Percentiles rank a stretch among this genome's conserved stretches.
Conservation (phyloP, 495 filamentous ascomycete genomes). For the Cercophora scortea region DNA sequence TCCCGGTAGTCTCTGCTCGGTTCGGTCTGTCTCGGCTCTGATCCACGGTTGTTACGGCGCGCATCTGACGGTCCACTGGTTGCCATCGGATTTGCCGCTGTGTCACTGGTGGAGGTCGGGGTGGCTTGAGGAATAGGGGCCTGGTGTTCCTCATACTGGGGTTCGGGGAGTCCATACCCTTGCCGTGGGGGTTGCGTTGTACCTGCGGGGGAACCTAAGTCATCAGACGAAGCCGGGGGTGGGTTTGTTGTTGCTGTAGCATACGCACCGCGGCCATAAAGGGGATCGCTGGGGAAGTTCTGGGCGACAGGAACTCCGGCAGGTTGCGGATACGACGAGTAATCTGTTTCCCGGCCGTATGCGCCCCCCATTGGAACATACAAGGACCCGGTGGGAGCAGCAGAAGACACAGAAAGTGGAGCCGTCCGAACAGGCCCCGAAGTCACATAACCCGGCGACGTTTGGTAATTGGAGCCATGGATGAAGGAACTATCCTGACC, state of each 20-base stretch:
- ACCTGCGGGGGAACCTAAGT: constrained; percentile 45
- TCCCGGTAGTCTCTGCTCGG: constrained; percentile 16
- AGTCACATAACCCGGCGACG: constrained; percentile 12
- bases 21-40: constrained; percentile 30
- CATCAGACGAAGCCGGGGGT: constrained; percentile 36
- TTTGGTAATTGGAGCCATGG: constrained; percentile 17
- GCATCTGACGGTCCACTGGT: constrained; percentile 23
- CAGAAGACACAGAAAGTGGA: constrained; percentile 14
- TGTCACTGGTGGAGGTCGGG: constrained; percentile 13
- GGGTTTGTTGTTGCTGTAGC: constrained; percentile 18
- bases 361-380: constrained; percentile 9
- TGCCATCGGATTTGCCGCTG: constrained; percentile 21
- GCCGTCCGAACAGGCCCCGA: constrained; percentile 15
- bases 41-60: constrained; percentile 33
- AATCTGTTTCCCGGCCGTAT: constrained; percentile 17
- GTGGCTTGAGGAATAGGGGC: constrained; percentile 6
- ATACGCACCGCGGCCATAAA: constrained; percentile 45
- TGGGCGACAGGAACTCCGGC: constrained; percentile 19
- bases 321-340: constrained; percentile 27
- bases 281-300: constrained; percentile 36
- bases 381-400: constrained; percentile 14
- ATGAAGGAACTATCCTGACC: constrained; percentile 15
- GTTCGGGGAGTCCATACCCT: constrained; percentile 27
- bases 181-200: constrained; percentile 24
- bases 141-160: constrained; percentile 20